Percentiles rank a stretch among this genome's conserved stretches.
Conservation (phyloP, 2,329 filamentous ascomycete species). For the Helotiales sp. region DNA sequence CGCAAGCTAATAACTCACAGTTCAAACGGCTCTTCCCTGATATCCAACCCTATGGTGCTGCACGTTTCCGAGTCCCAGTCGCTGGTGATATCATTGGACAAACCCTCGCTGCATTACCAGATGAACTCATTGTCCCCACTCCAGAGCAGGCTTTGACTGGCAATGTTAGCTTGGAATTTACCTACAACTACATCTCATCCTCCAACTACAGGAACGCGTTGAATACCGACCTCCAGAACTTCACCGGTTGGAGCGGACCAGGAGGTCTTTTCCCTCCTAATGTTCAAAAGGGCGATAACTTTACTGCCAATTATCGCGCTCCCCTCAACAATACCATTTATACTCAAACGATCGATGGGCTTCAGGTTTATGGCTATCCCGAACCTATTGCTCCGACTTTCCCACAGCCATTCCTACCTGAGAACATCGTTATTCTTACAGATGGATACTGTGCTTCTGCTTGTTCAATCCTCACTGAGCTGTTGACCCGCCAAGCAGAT, state of each 20-base stretch:
- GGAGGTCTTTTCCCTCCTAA: background rate
- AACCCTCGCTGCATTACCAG: constrained; percentile 1
- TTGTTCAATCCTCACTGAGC: constrained; percentile 55
- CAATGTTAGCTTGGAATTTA: background rate
- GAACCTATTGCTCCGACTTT: constrained; percentile 14
- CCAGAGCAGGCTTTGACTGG: background rate
- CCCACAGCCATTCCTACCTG: constrained; percentile 36
- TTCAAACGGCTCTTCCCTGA: constrained; percentile 14
- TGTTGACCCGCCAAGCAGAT: constrained; percentile 49
- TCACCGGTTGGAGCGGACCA: constrained; percentile 1
- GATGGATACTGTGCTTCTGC: constrained; percentile 60
- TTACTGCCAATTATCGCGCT: constrained; percentile 1
- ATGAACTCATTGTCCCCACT: background rate
- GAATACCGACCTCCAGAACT: constrained; percentile 7
- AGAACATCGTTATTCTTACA: constrained; percentile 44
- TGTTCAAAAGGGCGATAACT: constrained; percentile 7
- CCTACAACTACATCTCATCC: background rate
- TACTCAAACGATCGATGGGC: constrained; percentile 2
- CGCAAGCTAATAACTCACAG: background rate
- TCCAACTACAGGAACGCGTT: constrained; percentile 1
- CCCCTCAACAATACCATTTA: constrained; percentile 9
- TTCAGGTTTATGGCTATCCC: constrained; percentile 29
- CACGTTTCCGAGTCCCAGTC: constrained; percentile 3
- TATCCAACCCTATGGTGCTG: constrained; percentile 7
- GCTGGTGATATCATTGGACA: constrained; percentile 2